Percentiles rank a stretch among this genome's conserved stretches.
phyloP scores from a whole-genome alignment of 257 asterid species.

The Penstemon barbatus region DNA sequence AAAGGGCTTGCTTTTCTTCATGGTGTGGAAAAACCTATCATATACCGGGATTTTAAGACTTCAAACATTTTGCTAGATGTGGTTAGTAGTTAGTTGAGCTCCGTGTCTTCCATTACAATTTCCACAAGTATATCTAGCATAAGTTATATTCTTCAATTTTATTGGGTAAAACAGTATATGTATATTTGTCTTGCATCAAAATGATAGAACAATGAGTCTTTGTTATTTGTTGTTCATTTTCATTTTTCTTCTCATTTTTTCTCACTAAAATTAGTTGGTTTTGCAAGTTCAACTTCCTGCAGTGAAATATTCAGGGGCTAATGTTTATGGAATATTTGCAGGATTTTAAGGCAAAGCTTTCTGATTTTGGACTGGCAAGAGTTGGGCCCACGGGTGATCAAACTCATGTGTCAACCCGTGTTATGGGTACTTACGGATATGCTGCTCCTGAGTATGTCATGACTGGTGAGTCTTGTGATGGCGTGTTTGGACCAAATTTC shows the following conservation, averaged over 20 bases:
- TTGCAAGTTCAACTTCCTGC: background rate
- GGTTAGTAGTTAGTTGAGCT: conserved; percentile 76
- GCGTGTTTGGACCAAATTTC: background rate
- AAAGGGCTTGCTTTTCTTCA: conserved; percentile 98
- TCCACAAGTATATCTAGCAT: background rate
- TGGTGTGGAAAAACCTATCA: conserved; percentile 81
- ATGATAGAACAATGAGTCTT: too few species aligned
- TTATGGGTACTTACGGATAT: conserved; percentile 96
- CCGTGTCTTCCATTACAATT: background rate
- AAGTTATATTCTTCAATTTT: background rate
- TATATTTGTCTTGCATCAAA: too few species aligned
- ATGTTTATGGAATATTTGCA: conserved; percentile 32
- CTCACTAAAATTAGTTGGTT: background rate
- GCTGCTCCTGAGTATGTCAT: conserved; percentile 98
- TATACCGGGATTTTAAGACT: conserved; percentile 93
- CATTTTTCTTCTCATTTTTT: background rate
- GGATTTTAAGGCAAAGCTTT: conserved; percentile 94
- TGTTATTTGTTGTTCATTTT: too few species aligned
- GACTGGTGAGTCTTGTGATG: conserved; percentile 70
- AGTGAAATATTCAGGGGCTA: background rate
- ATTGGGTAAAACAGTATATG: background rate
- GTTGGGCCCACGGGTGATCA: conserved; percentile 97
- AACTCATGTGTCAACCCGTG: conserved; percentile 96
- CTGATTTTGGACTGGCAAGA: conserved; percentile 94
- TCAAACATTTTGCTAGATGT: conserved; percentile 78